Conservation (phyloP, 2,329 filamentous ascomycete species). For the Ascocoryne sarcoides region DNA sequence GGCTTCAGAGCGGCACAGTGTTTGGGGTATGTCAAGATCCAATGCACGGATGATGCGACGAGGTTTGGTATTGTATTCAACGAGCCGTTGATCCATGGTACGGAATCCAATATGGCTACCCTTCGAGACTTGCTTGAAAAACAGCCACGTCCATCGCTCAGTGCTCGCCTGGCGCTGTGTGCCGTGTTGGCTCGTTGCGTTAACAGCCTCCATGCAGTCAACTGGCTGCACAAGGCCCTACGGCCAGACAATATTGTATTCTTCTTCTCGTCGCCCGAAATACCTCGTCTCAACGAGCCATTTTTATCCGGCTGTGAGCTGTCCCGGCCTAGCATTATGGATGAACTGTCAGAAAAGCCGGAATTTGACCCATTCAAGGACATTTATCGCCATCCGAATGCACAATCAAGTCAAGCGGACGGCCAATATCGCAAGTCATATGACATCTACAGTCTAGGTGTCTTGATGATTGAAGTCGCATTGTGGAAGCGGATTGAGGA, state of each 20-base stretch:
- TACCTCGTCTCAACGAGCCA: conserved; percentile 25
- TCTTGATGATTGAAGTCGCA: conserved; percentile 45
- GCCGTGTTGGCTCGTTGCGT: no score
- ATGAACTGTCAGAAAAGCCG: conserved; percentile 42
- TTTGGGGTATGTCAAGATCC: no score
- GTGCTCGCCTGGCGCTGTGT: no score
- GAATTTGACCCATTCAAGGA: conserved; percentile 37
- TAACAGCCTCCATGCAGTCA: conserved; percentile 44
- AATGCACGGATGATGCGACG: conserved; percentile 39
- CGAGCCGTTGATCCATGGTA: no score
- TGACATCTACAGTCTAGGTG: conserved; percentile 44
- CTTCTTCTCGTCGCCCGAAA: no score
- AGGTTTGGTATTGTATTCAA: no score
- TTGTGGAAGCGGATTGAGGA: conserved; percentile 40
- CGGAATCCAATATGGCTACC: no score
- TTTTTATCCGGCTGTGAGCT: conserved; percentile 47
- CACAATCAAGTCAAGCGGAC: conserved; percentile 12
- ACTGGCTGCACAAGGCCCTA: conserved; percentile 52
- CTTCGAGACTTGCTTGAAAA: no score
- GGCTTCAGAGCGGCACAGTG: conserved; percentile 43
- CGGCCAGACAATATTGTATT: conserved; percentile 46
- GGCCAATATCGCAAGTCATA: conserved; percentile 33
- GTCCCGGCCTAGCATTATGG: conserved; percentile 39
- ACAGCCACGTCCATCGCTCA: no score
- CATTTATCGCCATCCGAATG: conserved; percentile 39